A percentile compares a stretch with the other conserved stretches of the same genome.
phyloP scores from a whole-genome alignment of 768 basidiomycete genomes.

The Mycena galopus region DNA sequence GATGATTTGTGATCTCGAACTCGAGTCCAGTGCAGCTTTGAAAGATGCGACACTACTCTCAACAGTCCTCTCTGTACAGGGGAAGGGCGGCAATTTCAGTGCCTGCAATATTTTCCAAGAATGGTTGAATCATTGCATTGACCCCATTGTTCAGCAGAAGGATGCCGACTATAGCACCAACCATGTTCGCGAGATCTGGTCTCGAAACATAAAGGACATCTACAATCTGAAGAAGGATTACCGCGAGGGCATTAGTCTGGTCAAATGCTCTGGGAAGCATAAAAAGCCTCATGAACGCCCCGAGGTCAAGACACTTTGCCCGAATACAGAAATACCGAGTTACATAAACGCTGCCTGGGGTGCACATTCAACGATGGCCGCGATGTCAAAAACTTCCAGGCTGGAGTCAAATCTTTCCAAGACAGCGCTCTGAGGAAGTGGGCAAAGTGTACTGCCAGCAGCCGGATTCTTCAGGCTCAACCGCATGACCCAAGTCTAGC shows the following conservation, averaged over 20 bases:
- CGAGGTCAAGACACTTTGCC: not conserved
- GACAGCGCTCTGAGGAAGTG: not conserved
- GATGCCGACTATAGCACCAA: constrained; percentile 45
- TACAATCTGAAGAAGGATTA: not conserved
- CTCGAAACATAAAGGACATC: constrained; percentile 49
- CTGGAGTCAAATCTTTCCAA: not conserved
- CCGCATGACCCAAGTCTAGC: not conserved
- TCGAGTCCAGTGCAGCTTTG: constrained; percentile 43
- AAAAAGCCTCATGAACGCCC: not conserved
- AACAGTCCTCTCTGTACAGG: constrained; percentile 44
- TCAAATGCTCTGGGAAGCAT: not conserved
- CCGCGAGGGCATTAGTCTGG: not conserved
- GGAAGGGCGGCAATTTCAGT: constrained; percentile 38
- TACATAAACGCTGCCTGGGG: not conserved
- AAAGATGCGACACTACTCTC: constrained; percentile 40
- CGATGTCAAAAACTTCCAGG: not conserved
- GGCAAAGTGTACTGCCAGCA: not conserved
- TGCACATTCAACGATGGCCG: not conserved
- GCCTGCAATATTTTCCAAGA: constrained; percentile 50
- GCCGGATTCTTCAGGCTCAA: not conserved
- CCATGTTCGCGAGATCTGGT: constrained; percentile 45
- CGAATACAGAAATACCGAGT: not conserved
- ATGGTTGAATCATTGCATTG: constrained; percentile 47
- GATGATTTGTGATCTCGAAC: constrained; percentile 45
- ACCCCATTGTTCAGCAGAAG: constrained; percentile 43